phyloP scores from a whole-genome alignment of 176 grass and related monocot species.

The Guadua angustifolia region DNA sequence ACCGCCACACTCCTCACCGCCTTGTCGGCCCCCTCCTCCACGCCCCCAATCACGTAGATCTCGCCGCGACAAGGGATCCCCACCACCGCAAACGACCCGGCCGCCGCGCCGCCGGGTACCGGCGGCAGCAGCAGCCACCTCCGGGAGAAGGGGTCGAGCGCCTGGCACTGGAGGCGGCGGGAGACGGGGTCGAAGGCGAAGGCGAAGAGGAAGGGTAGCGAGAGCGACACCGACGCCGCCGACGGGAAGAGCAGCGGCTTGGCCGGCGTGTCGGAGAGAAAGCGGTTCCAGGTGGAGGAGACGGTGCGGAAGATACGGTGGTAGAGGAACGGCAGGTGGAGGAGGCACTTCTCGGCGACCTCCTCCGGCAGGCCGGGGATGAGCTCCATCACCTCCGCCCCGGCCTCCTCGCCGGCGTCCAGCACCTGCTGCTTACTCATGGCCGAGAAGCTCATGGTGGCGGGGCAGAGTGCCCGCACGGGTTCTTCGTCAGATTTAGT shows the following conservation, averaged over 20 bases:
- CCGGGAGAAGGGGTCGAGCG: conserved; percentile 67
- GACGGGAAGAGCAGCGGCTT: conserved; percentile 38
- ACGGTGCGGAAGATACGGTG: conserved; percentile 87
- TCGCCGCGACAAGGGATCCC: conserved; percentile 69
- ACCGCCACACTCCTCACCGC: conserved; percentile 59
- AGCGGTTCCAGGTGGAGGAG: conserved; percentile 85
- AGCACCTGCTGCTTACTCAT: conserved; percentile 57
- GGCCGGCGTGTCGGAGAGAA: conserved; percentile 59
- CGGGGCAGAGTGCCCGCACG: not conserved
- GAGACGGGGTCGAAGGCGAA: conserved; percentile 75
- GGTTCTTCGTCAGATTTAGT: not conserved
- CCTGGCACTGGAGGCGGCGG: conserved; percentile 92
- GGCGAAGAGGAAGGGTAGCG: conserved; percentile 77
- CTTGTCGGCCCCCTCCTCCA: conserved; percentile 50
- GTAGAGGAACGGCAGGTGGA: conserved; percentile 97
- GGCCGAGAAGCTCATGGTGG: conserved; percentile 50
- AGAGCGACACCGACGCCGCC: conserved; percentile 30
- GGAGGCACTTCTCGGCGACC: conserved; percentile 96
- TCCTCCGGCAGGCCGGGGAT: conserved; percentile 92
- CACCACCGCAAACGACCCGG: conserved; percentile 69
- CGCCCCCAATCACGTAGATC: conserved; percentile 82
- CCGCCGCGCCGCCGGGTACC: conserved; percentile 50
- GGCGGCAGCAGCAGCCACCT: conserved; percentile 80
- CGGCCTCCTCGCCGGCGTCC: conserved; percentile 7
- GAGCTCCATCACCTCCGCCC: conserved; percentile 58